Evolutionary conservation across 805 yeast genomes (phyloP), one percentile per base, ranked within the genome.

Genomic region (Lipomyces kockii): DNA sequence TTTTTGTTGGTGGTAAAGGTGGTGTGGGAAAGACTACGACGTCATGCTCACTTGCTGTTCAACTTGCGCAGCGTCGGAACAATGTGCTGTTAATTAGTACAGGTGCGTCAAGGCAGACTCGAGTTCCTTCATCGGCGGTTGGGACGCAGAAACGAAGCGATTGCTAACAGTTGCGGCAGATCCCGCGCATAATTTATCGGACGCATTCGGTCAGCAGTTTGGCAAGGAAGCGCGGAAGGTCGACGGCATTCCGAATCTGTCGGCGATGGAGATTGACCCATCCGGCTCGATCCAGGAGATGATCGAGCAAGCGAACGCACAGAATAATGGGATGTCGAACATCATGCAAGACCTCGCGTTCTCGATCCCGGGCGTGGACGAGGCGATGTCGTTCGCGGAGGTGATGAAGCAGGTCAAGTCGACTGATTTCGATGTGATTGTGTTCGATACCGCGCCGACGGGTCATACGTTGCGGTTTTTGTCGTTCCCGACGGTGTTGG

Each of bases 11-110:
- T 72, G 99, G 99, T 74, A 95, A 95, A 83, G 99, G 99, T 79
- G 99, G 99, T 80, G 99, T 95, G 35, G 99, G 99, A 75, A 95
- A 95, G 79, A 95, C 99, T 71, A 95, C 99, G 32, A 91, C 98
- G 2, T 94, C 98, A 0, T 93, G 97, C 58, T 92, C 98, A 29
- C 85, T 95, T 73, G 97, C 99, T 27, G 89, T 93, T 70, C 98
- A 95, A 80, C 85, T 95, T 78, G 98, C 99, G 20, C 80, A 90
- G 69, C 83, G 85, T 65, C 89, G 96, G 76, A 93, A 92, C 72
- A 89, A 90, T 74, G 96, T 92, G 73, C 83, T 95, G 69, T 83
- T 95, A 74, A 95, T 95, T 74, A 66, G 70, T 60, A 66, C 70
- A 27, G 70, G 69, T 66, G 29, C 32, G 32, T 29, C 32, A 29